Base-by-base conservation (phyloP, 2,329 filamentous ascomycete species). In the Cladosporium sp. region DNA sequence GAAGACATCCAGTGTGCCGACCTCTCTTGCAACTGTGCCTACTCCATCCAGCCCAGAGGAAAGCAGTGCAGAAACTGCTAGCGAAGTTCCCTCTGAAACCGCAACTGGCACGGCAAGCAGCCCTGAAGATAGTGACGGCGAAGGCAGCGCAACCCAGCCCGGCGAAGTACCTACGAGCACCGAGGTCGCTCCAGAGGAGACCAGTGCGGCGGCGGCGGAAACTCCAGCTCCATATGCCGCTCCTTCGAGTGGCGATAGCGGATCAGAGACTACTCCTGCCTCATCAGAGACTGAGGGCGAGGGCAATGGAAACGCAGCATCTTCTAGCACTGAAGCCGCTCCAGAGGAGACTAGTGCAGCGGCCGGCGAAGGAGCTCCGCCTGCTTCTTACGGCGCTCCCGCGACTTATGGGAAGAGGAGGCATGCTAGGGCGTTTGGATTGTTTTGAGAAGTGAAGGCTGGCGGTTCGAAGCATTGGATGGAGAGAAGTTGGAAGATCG, bases 1-100 rank as follows among this genome's bases (percentile, higher is more conserved):
- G 56, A 80, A 83, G 58, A 85, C 85, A 55, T 83, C 88, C 33
- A 9, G 18, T 9, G 16, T 34, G 11, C 44, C 34, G 3, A 34
- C 3, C 10, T 28, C 44, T 8, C n/a, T 35, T 38, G 28, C 33
- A 2, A 38, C 44, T 2, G 16, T 18, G 5, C 18, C 16, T 16
- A 37, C 19, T 31, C 1, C 43, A 16, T n/a, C 43, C 32, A 9
- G 7, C 31, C 2, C 35, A 46, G 28, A 33, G 34, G 16, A 32
- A 19, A 16, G 28, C 43, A 5, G 18, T 7, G 22, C 43, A 34
- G n/a, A 14, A 28, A 33, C 43, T 5, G 43, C 28, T 8, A 32
- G 32, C 7, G 43, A 34, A 28, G 31, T n/a, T n/a, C 16, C 43
- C 8, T 14, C 28, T 14, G 43, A 45, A 7, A 45, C 43, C 43